phyloP scores from a whole-genome alignment of 352 stramenopile genomes.

The Phytophthora agathidicida region DNA sequence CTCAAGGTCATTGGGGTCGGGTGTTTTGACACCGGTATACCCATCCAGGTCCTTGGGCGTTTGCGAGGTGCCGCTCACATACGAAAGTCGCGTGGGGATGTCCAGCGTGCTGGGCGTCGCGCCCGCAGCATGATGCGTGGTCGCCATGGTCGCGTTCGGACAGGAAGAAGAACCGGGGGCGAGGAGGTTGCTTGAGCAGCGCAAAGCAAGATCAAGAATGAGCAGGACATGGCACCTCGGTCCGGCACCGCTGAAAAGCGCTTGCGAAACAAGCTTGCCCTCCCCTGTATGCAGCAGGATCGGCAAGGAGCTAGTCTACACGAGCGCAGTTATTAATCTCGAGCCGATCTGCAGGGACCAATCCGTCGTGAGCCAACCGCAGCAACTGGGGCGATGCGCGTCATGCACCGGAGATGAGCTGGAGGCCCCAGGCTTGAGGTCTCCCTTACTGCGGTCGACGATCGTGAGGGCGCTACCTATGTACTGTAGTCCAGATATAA shows the following conservation, averaged over 20 bases:
- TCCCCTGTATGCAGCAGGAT: slow-evolving; percentile 11
- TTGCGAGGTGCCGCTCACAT: slow-evolving; percentile 32
- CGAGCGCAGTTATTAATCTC: not conserved
- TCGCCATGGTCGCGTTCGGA: slow-evolving; percentile 22
- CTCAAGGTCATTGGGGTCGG: slow-evolving; percentile 36
- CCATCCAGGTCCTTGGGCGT: slow-evolving; percentile 26
- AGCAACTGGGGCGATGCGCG: slow-evolving; percentile 5
- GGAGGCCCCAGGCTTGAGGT: not conserved
- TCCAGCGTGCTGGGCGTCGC: slow-evolving; percentile 36
- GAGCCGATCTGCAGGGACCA: not conserved
- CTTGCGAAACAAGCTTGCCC: slow-evolving; percentile 22
- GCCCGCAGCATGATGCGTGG: slow-evolving; percentile 21
- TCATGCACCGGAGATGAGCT: slow-evolving; percentile 20
- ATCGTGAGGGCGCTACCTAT: slow-evolving; percentile 6
- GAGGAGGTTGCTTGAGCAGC: slow-evolving; percentile 18
- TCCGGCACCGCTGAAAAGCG: slow-evolving; percentile 3
- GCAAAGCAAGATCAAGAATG: slow-evolving; percentile 29
- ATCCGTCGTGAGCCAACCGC: slow-evolving; percentile 15
- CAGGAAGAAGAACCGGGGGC: not conserved
- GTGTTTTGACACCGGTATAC: slow-evolving; percentile 34
- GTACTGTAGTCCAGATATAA: slow-evolving; percentile 2
- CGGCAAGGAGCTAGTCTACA: slow-evolving; percentile 10
- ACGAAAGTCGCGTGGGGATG: slow-evolving; percentile 42
- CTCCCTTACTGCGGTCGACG: slow-evolving; percentile 2
- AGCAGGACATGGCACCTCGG: not conserved